Base-by-base conservation (phyloP, 2,329 filamentous ascomycete species). In the Aspergillus latus region DNA sequence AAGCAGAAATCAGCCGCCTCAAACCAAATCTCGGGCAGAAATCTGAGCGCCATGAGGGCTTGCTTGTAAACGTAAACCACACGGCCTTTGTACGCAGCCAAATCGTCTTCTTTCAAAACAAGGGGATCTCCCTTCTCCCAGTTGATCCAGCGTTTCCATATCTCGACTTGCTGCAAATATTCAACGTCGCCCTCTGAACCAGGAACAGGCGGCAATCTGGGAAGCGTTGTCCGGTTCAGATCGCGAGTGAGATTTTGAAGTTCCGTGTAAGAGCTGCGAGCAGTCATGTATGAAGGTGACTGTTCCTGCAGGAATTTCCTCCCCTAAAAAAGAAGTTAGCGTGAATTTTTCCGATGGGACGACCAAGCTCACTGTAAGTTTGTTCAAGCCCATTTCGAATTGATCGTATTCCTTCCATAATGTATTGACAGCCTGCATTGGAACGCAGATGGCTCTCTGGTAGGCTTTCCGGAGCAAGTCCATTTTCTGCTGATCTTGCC, bases 401-500 rank as follows among this genome's bases (percentile, higher is more conserved):
- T 90, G 87, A 71, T 97, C 92, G 69, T 99, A 99, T 68, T 99
- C 93, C 72, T 95, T 96, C 95, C 94, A 99, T 11, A 99, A 78
- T 51, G 83, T 84, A 67, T 93, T 90, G 48, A 96, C 85, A 32
- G 88, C 88, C 53, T 88, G 85, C 61, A 91, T 96, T 4, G 95
- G 95, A 40, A 97, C 85, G 62, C 85, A 87, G 56, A 97, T 90
- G 11, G 93, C 93, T 52, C 88, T 88, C 67, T 97, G 92, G 71
- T 97, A 99, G 0, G 90, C 89, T 71, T 95, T 96, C 58, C 94
- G 88, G 50, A 99, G 77, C 64, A 89, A 81, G 66, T 99, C 94
- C 88, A 96, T 96, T 80, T 99, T 99, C 71, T 97, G 94, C 75
- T 93, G 89, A 69, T 97, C 94, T 74, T 97, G 92, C 95, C 94